Base-by-base conservation (phyloP, 345 rosid genomes). In the Toxicodendron radicans region DNA sequence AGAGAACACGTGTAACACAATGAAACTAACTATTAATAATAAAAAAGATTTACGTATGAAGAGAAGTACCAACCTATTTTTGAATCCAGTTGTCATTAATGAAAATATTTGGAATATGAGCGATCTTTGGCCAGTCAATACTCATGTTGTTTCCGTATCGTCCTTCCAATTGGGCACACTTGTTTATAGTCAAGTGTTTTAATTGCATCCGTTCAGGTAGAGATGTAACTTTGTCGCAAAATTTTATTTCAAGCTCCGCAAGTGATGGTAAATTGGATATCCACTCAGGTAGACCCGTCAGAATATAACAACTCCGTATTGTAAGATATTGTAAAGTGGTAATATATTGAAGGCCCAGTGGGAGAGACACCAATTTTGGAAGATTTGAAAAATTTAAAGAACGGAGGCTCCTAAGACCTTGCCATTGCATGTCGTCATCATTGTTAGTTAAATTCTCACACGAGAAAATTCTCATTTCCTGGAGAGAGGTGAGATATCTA, bases 81-180 rank as follows among this genome's bases (percentile, higher is more conserved):
- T 43, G 48, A 43, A 43, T 43, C 48, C 48, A 43, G 3, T 43
- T 3, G 48, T 43, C 1, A 24, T 10, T 0, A 51, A 76, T 20
- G 12, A 0, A 0, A 56, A 63, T 53, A 46, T 54, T 17, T 3
- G 75, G 71, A 14, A 76, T 64, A 41, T 63, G 71, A 64, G 58
- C 46, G 54, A 76, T 76, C 45, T 35, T 49, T 6, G 57, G 64
- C 74, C 79, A 70, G 63, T 69, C 70, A 1, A 35, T 62, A n/a
- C 56, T 70, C 41, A 5, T 21, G 33, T 35, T 6, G 9, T 43
- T 62, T 27, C 33, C 16, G 38, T 73, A 76, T 69, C 64, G 18
- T 70, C 18, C 24, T 43, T 10, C 21, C 13, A 70, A 61, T 13
- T 45, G 49, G 23, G 59, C 24, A 57, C 71, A 76, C 0, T 20